Percentiles rank a stretch among this genome's conserved stretches.
Conservation (phyloP, 192 early-diverging fungal genomes). For the Coemansia sp. region DNA sequence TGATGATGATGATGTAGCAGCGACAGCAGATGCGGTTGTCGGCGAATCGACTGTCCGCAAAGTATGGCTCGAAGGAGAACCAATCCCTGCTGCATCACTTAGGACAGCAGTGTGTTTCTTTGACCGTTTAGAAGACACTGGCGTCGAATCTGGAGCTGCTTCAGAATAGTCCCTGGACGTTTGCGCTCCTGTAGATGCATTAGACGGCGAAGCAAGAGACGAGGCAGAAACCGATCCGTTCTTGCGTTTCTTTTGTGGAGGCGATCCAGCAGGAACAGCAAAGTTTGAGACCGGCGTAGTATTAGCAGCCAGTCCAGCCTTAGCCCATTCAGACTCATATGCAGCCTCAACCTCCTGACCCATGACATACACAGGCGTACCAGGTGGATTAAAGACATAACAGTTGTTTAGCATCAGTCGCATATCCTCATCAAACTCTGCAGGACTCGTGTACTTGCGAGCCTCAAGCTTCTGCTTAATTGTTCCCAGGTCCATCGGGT, state of each 20-base stretch:
- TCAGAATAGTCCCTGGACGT: too few species aligned
- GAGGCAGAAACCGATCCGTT: not conserved
- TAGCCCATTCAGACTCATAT: slow-evolving; percentile 55
- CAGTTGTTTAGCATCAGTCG: slow-evolving; percentile 65
- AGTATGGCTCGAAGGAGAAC: too few species aligned
- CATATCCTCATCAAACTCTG: slow-evolving; percentile 52
- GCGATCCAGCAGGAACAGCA: not conserved
- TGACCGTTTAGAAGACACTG: too few species aligned
- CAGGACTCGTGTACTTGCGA: slow-evolving; percentile 32
- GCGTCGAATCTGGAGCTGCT: too few species aligned
- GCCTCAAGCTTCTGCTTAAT: slow-evolving; percentile 48
- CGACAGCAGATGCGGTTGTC: too few species aligned
- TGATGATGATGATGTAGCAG: too few species aligned
- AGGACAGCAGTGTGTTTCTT: too few species aligned
- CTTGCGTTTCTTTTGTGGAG: not conserved
- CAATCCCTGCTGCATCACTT: too few species aligned
- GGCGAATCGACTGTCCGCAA: too few species aligned
- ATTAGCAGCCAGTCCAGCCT: not conserved
- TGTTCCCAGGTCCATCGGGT: slow-evolving; percentile 66
- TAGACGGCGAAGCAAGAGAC: too few species aligned
- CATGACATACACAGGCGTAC: slow-evolving; percentile 62
- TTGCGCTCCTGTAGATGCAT: too few species aligned
- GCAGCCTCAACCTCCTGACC: slow-evolving; percentile 52
- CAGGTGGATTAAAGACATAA: slow-evolving; percentile 66
- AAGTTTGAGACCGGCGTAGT: not conserved